These are phyloP conservation scores for Diaporthe batatas DNA, from an alignment of 2,329 filamentous ascomycete species.

Conservation along the genomic window DNA sequence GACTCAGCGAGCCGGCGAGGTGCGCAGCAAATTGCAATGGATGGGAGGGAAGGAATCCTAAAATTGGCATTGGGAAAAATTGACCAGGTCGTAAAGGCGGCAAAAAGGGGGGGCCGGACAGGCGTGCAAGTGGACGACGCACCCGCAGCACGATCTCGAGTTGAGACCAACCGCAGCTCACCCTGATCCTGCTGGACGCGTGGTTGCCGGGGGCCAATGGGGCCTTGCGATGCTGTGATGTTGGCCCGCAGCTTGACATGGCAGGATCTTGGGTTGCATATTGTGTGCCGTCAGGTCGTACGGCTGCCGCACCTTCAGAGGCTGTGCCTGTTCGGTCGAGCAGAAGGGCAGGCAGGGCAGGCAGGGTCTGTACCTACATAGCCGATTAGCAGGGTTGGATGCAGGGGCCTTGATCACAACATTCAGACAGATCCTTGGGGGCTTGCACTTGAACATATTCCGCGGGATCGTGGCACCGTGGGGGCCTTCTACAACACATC, in stretches of 20 bases:
- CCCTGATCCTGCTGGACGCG: conserved; percentile 17
- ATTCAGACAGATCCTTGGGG: neutral
- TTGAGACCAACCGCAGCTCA: conserved; percentile 15
- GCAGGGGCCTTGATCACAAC: neutral
- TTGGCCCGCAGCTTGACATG: conserved; percentile 12
- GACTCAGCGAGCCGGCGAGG: conserved; percentile 13
- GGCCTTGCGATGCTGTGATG: neutral
- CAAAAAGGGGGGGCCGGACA: conserved; percentile 6
- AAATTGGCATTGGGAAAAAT: conserved; percentile 22
- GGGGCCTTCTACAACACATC: too few species aligned
- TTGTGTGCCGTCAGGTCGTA: neutral
- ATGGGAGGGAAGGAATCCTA: conserved; percentile 5
- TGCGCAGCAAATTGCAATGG: neutral
- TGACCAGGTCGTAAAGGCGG: conserved; percentile 12
- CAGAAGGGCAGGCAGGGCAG: too few species aligned
- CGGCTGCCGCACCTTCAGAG: neutral
- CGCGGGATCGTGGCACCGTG: too few species aligned
- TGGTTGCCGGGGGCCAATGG: conserved; percentile 2
- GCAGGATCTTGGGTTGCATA: conserved; percentile 22
- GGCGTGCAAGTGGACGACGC: neutral
- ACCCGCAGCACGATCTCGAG: conserved; percentile 2
- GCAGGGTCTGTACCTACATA: too few species aligned
- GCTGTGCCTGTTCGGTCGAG: neutral
- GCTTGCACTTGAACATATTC: neutral
- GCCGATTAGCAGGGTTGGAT: neutral